Percentiles rank a stretch among this genome's conserved stretches.
Evolutionary conservation across 2,329 filamentous ascomycete species (phyloP).

Genomic region (Paraphoma chrysanthemicola): DNA sequence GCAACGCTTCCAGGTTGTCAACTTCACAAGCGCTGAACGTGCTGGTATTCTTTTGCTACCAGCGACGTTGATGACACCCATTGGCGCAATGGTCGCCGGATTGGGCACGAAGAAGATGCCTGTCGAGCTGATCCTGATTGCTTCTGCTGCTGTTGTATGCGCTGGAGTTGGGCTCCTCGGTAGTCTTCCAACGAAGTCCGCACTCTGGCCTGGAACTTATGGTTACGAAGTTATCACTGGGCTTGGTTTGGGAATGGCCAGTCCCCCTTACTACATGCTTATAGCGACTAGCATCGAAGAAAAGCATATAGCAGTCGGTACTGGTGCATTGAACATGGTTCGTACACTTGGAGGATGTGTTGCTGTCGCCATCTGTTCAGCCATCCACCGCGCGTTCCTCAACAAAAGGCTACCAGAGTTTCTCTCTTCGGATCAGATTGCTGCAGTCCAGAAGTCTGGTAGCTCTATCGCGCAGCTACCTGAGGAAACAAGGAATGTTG

Average conservation of each 20-base stretch:
- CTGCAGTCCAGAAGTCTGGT: slow-evolving; percentile 24
- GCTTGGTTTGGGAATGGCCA: slow-evolving; percentile 33
- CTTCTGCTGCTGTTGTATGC: slow-evolving; percentile 23
- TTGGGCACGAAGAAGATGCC: slow-evolving; percentile 24
- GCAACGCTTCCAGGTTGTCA: slow-evolving; percentile 43
- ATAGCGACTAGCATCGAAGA: slow-evolving; percentile 28
- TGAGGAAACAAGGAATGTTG: slow-evolving; percentile 11
- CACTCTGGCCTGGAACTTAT: slow-evolving; percentile 28
- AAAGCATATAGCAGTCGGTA: slow-evolving; percentile 35
- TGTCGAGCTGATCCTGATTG: slow-evolving; percentile 29
- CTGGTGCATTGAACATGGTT: slow-evolving; percentile 41
- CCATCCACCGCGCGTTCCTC: slow-evolving; percentile 32
- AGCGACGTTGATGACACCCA: slow-evolving; percentile 31
- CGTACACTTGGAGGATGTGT: slow-evolving; percentile 41
- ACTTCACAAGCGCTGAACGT: slow-evolving; percentile 37
- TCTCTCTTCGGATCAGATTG: slow-evolving; percentile 29
- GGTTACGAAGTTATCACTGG: slow-evolving; percentile 40
- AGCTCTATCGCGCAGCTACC: slow-evolving; percentile 23
- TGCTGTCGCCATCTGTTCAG: slow-evolving; percentile 40
- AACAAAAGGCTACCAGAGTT: slow-evolving; percentile 21
- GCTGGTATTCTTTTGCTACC: slow-evolving; percentile 41
- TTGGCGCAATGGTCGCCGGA: slow-evolving; percentile 36
- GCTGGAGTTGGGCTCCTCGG: slow-evolving; percentile 37
- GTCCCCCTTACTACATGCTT: slow-evolving; percentile 37
- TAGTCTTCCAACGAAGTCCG: slow-evolving; percentile 27